Percentiles rank a stretch among this genome's conserved stretches.
These are phyloP conservation scores for Hemisphaericaspora xylanilytica DNA, from an alignment of 1,139 yeast species.

Conservation along the genomic window DNA sequence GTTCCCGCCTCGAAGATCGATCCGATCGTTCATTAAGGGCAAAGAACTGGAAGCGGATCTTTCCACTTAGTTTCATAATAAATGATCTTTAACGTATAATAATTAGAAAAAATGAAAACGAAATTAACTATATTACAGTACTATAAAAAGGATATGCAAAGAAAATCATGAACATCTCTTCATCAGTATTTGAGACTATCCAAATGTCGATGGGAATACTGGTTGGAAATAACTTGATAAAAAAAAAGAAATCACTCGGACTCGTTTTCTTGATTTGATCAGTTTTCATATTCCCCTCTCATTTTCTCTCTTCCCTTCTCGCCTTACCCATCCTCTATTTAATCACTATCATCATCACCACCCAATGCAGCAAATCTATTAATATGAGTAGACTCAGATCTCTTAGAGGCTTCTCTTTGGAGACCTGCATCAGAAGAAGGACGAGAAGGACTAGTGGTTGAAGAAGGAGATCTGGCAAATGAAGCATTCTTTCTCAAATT, in stretches of 20 bases:
- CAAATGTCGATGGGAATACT: neutral
- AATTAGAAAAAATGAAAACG: neutral
- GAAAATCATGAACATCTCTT: slow-evolving; percentile 2
- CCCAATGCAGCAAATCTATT: slow-evolving; percentile 62
- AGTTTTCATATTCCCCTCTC: neutral
- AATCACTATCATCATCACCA: slow-evolving; percentile 33
- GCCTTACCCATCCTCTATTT: slow-evolving; percentile 11
- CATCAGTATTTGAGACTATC: neutral
- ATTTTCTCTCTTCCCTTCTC: neutral
- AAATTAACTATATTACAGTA: slow-evolving; percentile 6
- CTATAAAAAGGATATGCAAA: slow-evolving; percentile 6
- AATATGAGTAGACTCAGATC: slow-evolving; percentile 47
- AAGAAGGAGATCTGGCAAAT: slow-evolving; percentile 29
- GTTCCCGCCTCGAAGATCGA: slow-evolving; percentile 1
- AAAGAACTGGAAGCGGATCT: neutral
- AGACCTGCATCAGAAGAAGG: slow-evolving; percentile 17
- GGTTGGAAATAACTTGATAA: neutral
- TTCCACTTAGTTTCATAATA: neutral
- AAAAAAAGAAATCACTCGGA: neutral
- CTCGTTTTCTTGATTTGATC: neutral
- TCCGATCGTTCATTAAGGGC: slow-evolving; percentile 1
- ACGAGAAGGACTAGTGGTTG: slow-evolving; percentile 18
- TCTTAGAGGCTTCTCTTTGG: slow-evolving; percentile 38
- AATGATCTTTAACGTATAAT: neutral
- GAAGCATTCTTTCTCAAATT: slow-evolving; percentile 18